Conservation (phyloP, 805 yeast genomes). For the Candida verbasci region DNA sequence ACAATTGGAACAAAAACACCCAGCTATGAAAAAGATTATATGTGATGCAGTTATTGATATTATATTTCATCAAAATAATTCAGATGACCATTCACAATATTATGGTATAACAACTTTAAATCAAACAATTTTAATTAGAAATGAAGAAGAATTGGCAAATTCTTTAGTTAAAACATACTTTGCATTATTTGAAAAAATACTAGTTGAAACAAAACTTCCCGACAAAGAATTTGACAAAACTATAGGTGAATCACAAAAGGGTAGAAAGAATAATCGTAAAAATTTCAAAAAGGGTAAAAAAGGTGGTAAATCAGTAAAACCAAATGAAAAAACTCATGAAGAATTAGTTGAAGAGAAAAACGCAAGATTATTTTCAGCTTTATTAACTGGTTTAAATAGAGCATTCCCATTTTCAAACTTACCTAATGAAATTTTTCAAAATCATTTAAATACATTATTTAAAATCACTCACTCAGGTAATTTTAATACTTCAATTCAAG, state of each 20-base stretch:
- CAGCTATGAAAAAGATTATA: slow-evolving; percentile 86
- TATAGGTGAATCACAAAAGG: slow-evolving; percentile 54
- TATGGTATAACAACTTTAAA: slow-evolving; percentile 85
- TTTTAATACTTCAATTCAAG: slow-evolving; percentile 91
- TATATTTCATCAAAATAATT: slow-evolving; percentile 63
- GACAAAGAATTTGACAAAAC: slow-evolving; percentile 34
- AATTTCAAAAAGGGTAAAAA: slow-evolving; percentile 78
- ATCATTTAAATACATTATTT: slow-evolving; percentile 80
- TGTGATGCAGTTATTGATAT: slow-evolving; percentile 78
- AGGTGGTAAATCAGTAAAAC: slow-evolving; percentile 78
- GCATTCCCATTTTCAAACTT: slow-evolving; percentile 89
- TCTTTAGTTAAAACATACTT: slow-evolving; percentile 79
- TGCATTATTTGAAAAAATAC: slow-evolving; percentile 76
- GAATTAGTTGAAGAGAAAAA: slow-evolving; percentile 75
- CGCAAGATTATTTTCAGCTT: slow-evolving; percentile 80
- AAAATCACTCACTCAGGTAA: slow-evolving; percentile 91
- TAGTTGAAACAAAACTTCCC: slow-evolving; percentile 60
- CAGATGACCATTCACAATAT: slow-evolving; percentile 82
- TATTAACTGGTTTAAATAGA: slow-evolving; percentile 91
- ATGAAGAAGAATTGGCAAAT: slow-evolving; percentile 80
- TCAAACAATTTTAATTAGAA: slow-evolving; percentile 82
- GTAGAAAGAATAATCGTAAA: slow-evolving; percentile 54
- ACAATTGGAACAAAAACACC: slow-evolving; percentile 84
- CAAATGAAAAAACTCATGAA: slow-evolving; percentile 52
- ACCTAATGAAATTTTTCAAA: slow-evolving; percentile 62